These are phyloP conservation scores for Candolleomyces efflorescens DNA, from an alignment of 768 basidiomycete species.

Conservation along the genomic window DNA sequence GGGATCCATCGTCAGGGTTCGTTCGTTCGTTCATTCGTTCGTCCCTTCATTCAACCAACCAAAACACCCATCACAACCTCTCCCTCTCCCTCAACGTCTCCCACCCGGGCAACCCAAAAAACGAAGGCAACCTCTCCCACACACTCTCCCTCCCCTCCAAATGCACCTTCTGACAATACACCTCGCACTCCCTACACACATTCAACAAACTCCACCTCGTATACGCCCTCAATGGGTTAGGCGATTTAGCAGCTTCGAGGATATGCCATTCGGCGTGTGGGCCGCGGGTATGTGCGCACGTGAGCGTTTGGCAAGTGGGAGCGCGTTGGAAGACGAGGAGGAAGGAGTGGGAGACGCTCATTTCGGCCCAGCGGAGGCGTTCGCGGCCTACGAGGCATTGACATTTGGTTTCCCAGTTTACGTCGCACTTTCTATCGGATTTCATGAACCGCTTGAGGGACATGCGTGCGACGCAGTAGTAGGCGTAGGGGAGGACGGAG, in stretches of 20 bases:
- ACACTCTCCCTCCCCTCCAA: constrained; percentile 30
- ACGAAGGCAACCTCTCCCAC: constrained; percentile 34
- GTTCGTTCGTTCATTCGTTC: too few relatives aligned
- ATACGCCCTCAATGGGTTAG: constrained; percentile 31
- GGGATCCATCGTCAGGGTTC: too few relatives aligned
- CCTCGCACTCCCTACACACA: constrained; percentile 31
- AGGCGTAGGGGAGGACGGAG: constrained; percentile 42
- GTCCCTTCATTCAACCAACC: too few relatives aligned
- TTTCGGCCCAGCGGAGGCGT: constrained; percentile 36
- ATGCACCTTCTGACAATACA: constrained; percentile 26
- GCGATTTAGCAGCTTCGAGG: constrained; percentile 29
- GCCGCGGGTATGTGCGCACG: constrained; percentile 31
- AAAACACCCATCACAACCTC: constrained; percentile 11
- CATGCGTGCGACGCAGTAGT: constrained; percentile 45
- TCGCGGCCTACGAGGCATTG: constrained; percentile 38
- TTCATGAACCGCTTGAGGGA: constrained; percentile 33
- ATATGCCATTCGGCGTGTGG: constrained; percentile 42
- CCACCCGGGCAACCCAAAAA: constrained; percentile 37
- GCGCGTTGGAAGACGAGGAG: constrained; percentile 34
- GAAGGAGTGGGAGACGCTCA: constrained; percentile 38
- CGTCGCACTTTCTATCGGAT: constrained; percentile 27
- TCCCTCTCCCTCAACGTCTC: constrained; percentile 27
- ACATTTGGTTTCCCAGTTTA: constrained; percentile 37
- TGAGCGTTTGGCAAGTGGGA: constrained; percentile 23
- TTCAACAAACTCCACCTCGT: constrained; percentile 31